phyloP scores from a whole-genome alignment of 108 stramenopile genomes.

The Cyclotella atomus region DNA sequence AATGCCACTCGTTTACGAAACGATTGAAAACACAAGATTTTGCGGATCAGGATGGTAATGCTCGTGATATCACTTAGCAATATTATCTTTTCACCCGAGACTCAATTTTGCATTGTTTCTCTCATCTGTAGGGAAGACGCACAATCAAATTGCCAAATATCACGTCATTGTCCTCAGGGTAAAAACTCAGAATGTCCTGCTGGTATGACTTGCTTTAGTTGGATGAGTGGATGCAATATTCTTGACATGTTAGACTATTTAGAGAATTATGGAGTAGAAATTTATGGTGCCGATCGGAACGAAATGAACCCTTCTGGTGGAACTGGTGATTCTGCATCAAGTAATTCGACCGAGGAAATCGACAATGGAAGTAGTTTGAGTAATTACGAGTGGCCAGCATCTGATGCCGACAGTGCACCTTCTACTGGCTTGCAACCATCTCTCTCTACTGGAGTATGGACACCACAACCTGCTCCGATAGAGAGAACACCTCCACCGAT shows the following conservation, averaged over 20 bases:
- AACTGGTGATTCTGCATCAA: background rate
- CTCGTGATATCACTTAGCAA: too few relatives aligned
- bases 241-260: constrained; percentile 35
- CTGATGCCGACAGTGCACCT: background rate
- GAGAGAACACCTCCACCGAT: constrained; percentile 1
- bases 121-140: too few relatives aligned
- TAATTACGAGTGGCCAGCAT: background rate
- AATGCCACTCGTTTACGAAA: constrained; percentile 16
- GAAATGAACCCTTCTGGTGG: constrained; percentile 7
- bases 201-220: constrained; percentile 28
- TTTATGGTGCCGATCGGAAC: constrained; percentile 26
- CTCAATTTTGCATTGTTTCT: too few relatives aligned
- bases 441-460: constrained; percentile 1
- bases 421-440: background rate
- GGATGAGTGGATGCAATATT: constrained; percentile 42
- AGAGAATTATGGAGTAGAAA: constrained; percentile 20
- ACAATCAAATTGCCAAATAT: constrained; percentile 27
- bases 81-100: too few relatives aligned
- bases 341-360: background rate
- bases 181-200: constrained; percentile 20
- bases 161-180: constrained; percentile 34
- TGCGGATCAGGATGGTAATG: constrained; percentile 32
- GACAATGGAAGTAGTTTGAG: background rate
- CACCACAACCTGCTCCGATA: constrained; percentile 7
- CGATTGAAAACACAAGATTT: constrained; percentile 32